Evolutionary conservation across 192 early-diverging fungal genomes (phyloP), one percentile per base, ranked within the genome.

Genomic region (Thamnidium elegans): DNA sequence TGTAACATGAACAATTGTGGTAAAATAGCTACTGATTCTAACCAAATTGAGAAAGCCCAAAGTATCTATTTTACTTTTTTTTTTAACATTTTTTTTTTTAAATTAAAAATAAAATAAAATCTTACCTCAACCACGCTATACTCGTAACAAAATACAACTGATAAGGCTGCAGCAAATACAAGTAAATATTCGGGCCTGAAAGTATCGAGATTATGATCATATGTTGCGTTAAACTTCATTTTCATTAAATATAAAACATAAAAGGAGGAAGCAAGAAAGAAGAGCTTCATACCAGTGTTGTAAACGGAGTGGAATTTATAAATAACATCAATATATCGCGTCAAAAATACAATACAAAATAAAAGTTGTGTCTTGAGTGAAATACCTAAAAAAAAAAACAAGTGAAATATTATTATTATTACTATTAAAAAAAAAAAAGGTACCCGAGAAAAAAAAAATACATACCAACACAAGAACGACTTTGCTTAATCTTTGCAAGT

Each of bases 1-100:
- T 89, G 86, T 67, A 99, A 81, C 81, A 96, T 94, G 81, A 97
- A 97, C 13, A 99, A 84, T 68, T 99, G 97, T 30, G 97, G 97
- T 58, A 99, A 76, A 73, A 99, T 99, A 4, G 97, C 97, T 0
- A 96, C 92, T 5, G 95, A 80, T 73, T 99, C 97, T 62, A 99
- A 81, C 64, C 90, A 98, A 63, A 99, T 90, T 19, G 96, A 98
- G 77, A 98, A 99, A 9, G 94, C 81, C 97, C 97, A 99, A 4
- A 94, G 73, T 34, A 95, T 83, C 89, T 99, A 84, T 23, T 9
- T 39, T 4, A 39, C 4, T 39, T 6, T 9, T 39, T 9, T 39
- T 9, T 39, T 9, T 39, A 39, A 39, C 9, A 39, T 39, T 9
- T 39, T 10, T 9, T 1, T 39, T 39, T 9, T 39, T 9, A 39